Evolutionary conservation across 805 yeast genomes (phyloP), one percentile per base, ranked within the genome.

Genomic region (Tetrapisispora arboricola): DNA sequence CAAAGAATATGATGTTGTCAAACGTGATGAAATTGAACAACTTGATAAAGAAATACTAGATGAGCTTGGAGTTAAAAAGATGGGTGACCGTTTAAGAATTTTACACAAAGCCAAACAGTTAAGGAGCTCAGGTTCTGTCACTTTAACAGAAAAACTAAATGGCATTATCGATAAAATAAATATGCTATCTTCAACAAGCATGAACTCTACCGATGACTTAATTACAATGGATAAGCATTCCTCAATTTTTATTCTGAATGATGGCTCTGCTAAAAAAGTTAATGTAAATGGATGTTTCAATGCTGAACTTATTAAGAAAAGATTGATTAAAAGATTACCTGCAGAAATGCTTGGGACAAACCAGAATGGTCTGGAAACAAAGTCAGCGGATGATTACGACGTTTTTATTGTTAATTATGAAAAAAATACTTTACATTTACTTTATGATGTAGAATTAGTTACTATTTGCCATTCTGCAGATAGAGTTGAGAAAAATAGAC

Each of bases 21-120:
- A 47, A 1, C 49, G 42, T 20, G 56, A 54, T 1, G 53, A 57
- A 5, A 31, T 67, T 9, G 54, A 51, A 15, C 58, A 48, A 38
- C 26, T 68, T n/a, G 95, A 84, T 51, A 67, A 72, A 32, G 67
- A 63, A 6, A 74, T 86, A 1, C 68, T 90, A 42, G 73, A 71
- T 36, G 92, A 81, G 42, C 56, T 92, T 10, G 95, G 95, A 0
- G 60, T 90, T 10, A 47, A 51, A n/a, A 80, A 76, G 48, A 74
- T 90, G 13, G 96, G 97, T 1, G 97, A 92, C 58, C 66, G 96
- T 21, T 66, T 90, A 17, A 67, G 81, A 22, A 60, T 90, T 10
- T 75, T 80, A 51, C 65, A 75, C 13, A 78, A 80, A 17, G 67
- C 84, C 3, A 65, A 71, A 24, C 34, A 38, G 18, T 21, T 55